Conservation (phyloP, 768 basidiomycete genomes). For the Paxillus rubicundulus region DNA sequence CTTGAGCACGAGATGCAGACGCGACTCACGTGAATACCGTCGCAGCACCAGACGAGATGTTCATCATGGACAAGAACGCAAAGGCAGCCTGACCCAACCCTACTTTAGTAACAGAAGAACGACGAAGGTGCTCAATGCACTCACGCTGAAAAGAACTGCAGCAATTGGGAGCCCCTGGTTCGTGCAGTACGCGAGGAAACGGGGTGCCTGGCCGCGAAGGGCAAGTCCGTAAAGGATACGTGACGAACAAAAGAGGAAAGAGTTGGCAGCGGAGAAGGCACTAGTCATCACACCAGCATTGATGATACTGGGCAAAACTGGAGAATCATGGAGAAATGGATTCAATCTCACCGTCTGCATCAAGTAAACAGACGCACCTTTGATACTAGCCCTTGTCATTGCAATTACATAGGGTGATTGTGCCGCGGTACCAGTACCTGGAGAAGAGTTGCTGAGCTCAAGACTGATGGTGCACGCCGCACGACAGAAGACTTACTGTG, state of each 20-base stretch:
- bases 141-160: conserved; percentile 28
- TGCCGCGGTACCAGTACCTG: conserved; percentile 53
- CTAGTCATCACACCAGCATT: conserved; percentile 71
- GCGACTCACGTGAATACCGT: conserved; percentile 25
- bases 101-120: conserved; percentile 22
- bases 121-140: not conserved
- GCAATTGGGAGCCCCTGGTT: conserved; percentile 46
- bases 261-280: conserved; percentile 71
- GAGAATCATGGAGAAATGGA: not conserved
- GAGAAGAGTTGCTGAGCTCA: no score
- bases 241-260: conserved; percentile 52
- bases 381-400: conserved; percentile 64
- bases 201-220: conserved; percentile 47
- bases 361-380: conserved; percentile 32
- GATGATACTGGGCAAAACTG: conserved; percentile 56
- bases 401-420: conserved; percentile 83
- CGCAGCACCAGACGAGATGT: conserved; percentile 47
- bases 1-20: not conserved
- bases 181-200: conserved; percentile 45
- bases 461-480: not conserved
- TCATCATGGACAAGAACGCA: conserved; percentile 58
- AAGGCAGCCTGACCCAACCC: conserved; percentile 34
- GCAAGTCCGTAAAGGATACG: conserved; percentile 44
- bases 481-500: conserved; percentile 24
- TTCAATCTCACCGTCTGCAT: not conserved